Evolutionary conservation across 2,329 filamentous ascomycete species (phyloP), one percentile per base, ranked within the genome.

Genomic region (Simplicillium sp.): DNA sequence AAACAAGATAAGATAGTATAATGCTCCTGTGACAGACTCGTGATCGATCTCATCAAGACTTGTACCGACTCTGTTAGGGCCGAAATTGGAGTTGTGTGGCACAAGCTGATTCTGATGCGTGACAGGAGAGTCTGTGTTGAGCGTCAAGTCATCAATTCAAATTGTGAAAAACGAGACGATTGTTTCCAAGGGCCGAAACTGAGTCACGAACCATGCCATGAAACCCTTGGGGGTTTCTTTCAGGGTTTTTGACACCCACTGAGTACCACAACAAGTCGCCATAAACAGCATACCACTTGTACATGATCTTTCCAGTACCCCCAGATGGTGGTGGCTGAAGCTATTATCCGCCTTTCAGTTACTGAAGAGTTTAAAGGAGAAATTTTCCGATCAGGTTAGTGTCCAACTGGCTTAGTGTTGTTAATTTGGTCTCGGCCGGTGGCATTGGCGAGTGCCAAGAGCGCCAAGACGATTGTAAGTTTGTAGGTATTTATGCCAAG

Each of bases 121-220:
- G 11, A 44, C 35, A 28, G 39, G 55, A 9, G 29, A 36, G 36
- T 64, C 59, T 1, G 48, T 37, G 13, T 62, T 61, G 0, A 65
- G 42, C 41, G 62, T 53, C 28, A 65, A 37, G 34, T 65, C 60
- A 7, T n/a, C n/a, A n/a, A n/a, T n/a, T n/a, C n/a, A n/a, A n/a
- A n/a, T n/a, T n/a, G n/a, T 58, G 47, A 2, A 65, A 58, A 0
- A 57, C 43, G 2, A 66, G 50, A 3, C 61, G 57, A 40, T 63
- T 50, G 15, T 58, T 50, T 0, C 58, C 64, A 41, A 57, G 43
- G 2, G 49, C 49, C 1, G 61, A 64, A 5, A 64, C 44, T 3
- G 60, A 51, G 41, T 65, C 57, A 7, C 64, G 52, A 2, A 66
- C 63, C n/a, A n/a, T n/a, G n/a, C 56, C 63, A 18, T 66, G 57